phyloP scores from a whole-genome alignment of 345 rosid genomes.

The Eutrema heterophyllum region DNA sequence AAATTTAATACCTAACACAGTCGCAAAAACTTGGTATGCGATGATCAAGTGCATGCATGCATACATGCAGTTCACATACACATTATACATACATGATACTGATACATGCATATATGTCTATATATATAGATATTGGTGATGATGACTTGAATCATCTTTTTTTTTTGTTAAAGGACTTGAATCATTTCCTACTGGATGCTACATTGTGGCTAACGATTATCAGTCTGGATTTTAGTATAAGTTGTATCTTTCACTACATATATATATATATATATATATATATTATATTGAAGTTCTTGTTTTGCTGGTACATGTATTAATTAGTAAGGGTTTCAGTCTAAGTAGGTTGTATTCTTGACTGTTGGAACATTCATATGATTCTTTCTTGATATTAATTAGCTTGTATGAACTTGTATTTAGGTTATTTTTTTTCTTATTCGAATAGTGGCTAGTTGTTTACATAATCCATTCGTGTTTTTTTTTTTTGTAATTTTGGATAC shows the following conservation, averaged over 20 bases:
- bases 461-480: no score
- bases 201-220: not conserved
- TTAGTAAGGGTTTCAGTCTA: not conserved
- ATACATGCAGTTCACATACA: not conserved
- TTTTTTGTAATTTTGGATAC: not conserved
- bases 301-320: not conserved
- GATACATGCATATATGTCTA: not conserved
- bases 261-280: not conserved
- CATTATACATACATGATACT: not conserved
- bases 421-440: no score
- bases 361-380: not conserved
- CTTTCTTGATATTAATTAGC: not conserved
- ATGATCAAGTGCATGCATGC: not conserved
- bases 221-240: not conserved
- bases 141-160: not conserved
- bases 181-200: not conserved
- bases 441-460: no score
- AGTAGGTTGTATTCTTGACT: not conserved
- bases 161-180: not conserved
- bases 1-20: not conserved
- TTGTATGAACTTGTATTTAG: not conserved
- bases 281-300: not conserved
- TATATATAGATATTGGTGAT: not conserved
- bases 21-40: not conserved
- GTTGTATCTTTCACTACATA: not conserved